Conservation (phyloP, 768 basidiomycete species). For the Mycena galericulata region DNA sequence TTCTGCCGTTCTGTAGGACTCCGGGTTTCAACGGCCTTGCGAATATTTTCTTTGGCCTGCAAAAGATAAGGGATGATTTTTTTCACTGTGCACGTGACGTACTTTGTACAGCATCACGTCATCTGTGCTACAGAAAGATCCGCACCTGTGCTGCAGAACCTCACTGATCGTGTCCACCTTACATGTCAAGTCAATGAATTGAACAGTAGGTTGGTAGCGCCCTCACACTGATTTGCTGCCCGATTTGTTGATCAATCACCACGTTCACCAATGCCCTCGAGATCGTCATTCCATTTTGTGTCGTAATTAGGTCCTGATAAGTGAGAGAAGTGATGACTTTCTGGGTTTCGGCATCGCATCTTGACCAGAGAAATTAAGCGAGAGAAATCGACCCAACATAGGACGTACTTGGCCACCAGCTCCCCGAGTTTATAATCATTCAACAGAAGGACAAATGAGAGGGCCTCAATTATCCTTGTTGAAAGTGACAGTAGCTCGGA, state of each 20-base stretch:
- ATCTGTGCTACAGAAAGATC: constrained; percentile 97
- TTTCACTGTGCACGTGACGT: constrained; percentile 33
- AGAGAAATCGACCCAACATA: constrained; percentile 9
- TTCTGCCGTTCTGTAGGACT: constrained; percentile 81
- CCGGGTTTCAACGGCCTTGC: constrained; percentile 87
- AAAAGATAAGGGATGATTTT: constrained; percentile 12
- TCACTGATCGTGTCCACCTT: constrained; percentile 98
- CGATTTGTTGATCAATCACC: constrained; percentile 98
- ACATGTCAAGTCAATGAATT: constrained; percentile 27
- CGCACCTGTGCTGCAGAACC: constrained; percentile 92
- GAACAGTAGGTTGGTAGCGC: constrained; percentile 19
- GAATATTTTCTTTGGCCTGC: constrained; percentile 93
- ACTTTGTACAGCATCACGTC: constrained; percentile 99
- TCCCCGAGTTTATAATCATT: constrained; percentile 93
- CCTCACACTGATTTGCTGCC: constrained; percentile 92
- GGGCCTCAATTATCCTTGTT: constrained; percentile 89
- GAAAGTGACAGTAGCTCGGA: constrained; percentile 80
- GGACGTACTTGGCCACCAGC: constrained; percentile 79
- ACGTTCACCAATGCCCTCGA: constrained; percentile 94
- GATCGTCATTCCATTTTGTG: constrained; percentile 85
- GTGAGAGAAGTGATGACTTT: constrained; percentile 76
- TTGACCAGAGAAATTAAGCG: constrained; percentile 42
- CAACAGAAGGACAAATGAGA: constrained; percentile 92
- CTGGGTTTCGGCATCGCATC: constrained; percentile 81
- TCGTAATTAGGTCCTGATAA: constrained; percentile 89